Base-by-base conservation (phyloP, 2,329 filamentous ascomycete genomes). In the Penicillium hesseltinei region DNA sequence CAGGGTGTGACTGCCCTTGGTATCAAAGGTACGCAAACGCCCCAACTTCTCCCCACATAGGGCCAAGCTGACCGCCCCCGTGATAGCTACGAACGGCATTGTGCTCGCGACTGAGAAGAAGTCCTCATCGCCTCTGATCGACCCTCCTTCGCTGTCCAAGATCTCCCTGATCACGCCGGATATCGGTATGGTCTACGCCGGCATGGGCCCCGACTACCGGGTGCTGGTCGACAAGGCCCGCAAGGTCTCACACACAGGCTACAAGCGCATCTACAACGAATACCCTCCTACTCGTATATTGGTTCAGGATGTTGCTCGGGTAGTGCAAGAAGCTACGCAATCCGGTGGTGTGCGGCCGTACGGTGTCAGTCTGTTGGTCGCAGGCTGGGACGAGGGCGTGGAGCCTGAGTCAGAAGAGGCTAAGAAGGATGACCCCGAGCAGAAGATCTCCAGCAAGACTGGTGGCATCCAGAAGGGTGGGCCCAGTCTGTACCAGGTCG, bases 191-290 rank as follows among this genome's bases (percentile, higher is more conserved):
- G 94, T 99, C 71, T 99, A 99, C 81, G 92, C 92, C 51, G 94
- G 94, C 75, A 99, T 99, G 94, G 93, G 94, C 31, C 94, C 94
- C 59, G 94, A 99, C 78, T 99, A 97, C 82, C 88, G 94, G 77
- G 91, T 99, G 57, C 85, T 99, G 54, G 94, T 97, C 69, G 94
- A 99, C 82, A 93, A 92, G 78, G 94, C 94, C 68, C 92, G 94
- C 74, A 99, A 97, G 80, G 94, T 97, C 66, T 96, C 92, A 56
- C 94, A 99, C 81, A 96, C 94, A 47, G 89, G 88, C 77, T 99
- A 99, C 87, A 99, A 99, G 86, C 91, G 94, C 77, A 92, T 99
- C 81, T 99, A 99, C 84, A 99, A 99, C 80, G 94, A 99, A 81
- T 99, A 99, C 81, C 94, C 94, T n/a, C 94, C 94, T 6, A 99